Base-by-base conservation (phyloP, 1,284 basidiomycete genomes). In the Dichomitus squalens region DNA sequence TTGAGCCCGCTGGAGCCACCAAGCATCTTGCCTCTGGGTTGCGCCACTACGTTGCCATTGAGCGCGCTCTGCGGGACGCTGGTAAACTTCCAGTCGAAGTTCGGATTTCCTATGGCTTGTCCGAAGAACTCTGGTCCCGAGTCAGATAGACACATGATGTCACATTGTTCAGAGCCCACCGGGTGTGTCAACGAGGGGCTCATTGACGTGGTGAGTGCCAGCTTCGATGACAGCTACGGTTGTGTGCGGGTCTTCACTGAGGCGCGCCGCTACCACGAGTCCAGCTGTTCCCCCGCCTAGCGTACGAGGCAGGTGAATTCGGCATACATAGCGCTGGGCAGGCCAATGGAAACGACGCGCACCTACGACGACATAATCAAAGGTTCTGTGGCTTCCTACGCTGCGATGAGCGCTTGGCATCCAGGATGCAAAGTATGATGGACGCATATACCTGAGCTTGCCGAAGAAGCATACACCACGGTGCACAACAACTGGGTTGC, bases 1-100 rank as follows among this genome's bases (percentile, higher is more conserved):
- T 64, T 64, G 11, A 66, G 35, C 1, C 59, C 65, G 38, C 65
- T 66, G 8, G 63, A 66, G 3, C 65, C 65, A 3, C 65, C 64
- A 6, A 66, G 56, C 59, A 66, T 63, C 49, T 59, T 64, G 16
- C 64, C 64, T 23, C 64, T 56, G 7, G 59, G 52, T 33, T 55
- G 41, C 3, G 23, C 5, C 5, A 59, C 14, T 5, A 47, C 43
- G 14, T 20, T 29, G 14, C 57, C 51, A 36, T 53, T 54, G 8
- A 64, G 52, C 8, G 47, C 51, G 6, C 46, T 6, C 43, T 66
- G 64, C 16, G 64, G 64, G 7, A 49, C 49, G 1, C 55, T 55
- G 3, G 11, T 12, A 47, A 65, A 65, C 14, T 20, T 39, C 64
- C 64, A 65, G 23, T 63, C 64, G 33, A 59, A 59, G 3, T 47